Percentiles rank a stretch among this genome's conserved stretches.
These are phyloP conservation scores for Nitzschia sp. DNA, from an alignment of 108 stramenopile genomes.

Conservation along the genomic window DNA sequence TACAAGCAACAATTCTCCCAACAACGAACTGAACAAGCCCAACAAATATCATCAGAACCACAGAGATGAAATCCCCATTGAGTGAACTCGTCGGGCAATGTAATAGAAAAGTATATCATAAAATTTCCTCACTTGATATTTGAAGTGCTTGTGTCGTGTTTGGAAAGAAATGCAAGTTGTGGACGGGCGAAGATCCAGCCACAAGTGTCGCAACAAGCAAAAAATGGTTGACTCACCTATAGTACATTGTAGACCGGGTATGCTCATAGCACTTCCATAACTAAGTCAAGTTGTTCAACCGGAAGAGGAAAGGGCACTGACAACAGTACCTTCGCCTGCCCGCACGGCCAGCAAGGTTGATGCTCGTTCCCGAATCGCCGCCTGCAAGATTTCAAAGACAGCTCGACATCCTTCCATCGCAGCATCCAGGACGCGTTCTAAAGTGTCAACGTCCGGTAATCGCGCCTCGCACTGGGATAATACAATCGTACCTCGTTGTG, in stretches of 20 bases:
- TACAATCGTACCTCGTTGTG: constrained; percentile 84
- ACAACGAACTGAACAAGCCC: background rate
- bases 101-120: constrained; percentile 56
- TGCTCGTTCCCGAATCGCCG: constrained; percentile 75
- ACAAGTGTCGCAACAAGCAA: too few relatives aligned
- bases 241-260: too few relatives aligned
- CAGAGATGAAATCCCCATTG: constrained; percentile 64
- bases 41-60: constrained; percentile 70
- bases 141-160: too few relatives aligned
- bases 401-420: constrained; percentile 85
- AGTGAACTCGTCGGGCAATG: constrained; percentile 34
- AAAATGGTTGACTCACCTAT: too few relatives aligned
- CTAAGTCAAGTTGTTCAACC: too few relatives aligned
- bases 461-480: constrained; percentile 86
- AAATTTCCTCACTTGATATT: constrained; percentile 55
- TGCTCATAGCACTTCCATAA: too few relatives aligned
- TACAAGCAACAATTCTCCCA: too few relatives aligned
- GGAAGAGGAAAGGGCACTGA: constrained; percentile 24
- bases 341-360: constrained; percentile 50
- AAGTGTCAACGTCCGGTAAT: constrained; percentile 53
- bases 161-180: too few relatives aligned
- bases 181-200: too few relatives aligned
- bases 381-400: constrained; percentile 80
- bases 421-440: constrained; percentile 74
- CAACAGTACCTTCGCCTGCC: constrained; percentile 48